Percentiles rank a stretch among this genome's conserved stretches.
phyloP scores from a whole-genome alignment of 2,329 filamentous ascomycete species.

The Colletotrichum melonis region DNA sequence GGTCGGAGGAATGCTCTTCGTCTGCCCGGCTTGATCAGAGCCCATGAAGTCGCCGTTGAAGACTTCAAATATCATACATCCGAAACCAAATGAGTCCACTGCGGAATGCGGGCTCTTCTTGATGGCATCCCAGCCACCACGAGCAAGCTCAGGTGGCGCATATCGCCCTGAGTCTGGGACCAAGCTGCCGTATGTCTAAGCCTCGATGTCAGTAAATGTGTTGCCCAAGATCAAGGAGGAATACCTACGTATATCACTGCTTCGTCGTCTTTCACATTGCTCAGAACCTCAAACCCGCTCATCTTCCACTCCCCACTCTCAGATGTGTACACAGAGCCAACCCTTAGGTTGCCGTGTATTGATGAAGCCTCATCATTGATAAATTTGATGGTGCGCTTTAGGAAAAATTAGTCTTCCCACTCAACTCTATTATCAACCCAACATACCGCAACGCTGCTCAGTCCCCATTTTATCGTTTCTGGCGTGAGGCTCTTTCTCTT shows the following conservation, averaged over 20 bases:
- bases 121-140: conserved; percentile 90
- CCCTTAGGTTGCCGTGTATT: conserved; percentile 87
- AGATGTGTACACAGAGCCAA: conserved; percentile 89
- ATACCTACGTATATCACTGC: conserved; percentile 78
- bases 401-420: conserved; percentile 1
- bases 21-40: conserved; percentile 83
- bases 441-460: conserved; percentile 84
- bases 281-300: conserved; percentile 91
- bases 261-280: conserved; percentile 95
- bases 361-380: conserved; percentile 94
- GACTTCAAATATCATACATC: conserved; percentile 85
- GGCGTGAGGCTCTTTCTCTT: conserved; percentile 87
- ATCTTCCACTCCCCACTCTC: conserved; percentile 99
- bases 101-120: conserved; percentile 85
- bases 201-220: conserved; percentile 28
- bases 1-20: conserved; percentile 83
- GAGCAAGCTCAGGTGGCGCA: conserved; percentile 86
- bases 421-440: background rate
- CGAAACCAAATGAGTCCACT: conserved; percentile 89
- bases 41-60: conserved; percentile 89
- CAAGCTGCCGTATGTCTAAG: conserved; percentile 84
- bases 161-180: conserved; percentile 88
- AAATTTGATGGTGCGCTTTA: conserved; percentile 89
- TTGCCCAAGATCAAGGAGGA: no score
- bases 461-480: conserved; percentile 96